Percentiles rank a stretch among this genome's conserved stretches.
Evolutionary conservation across 1,284 basidiomycete genomes (phyloP).

Genomic region (Irpex rosettiformis): DNA sequence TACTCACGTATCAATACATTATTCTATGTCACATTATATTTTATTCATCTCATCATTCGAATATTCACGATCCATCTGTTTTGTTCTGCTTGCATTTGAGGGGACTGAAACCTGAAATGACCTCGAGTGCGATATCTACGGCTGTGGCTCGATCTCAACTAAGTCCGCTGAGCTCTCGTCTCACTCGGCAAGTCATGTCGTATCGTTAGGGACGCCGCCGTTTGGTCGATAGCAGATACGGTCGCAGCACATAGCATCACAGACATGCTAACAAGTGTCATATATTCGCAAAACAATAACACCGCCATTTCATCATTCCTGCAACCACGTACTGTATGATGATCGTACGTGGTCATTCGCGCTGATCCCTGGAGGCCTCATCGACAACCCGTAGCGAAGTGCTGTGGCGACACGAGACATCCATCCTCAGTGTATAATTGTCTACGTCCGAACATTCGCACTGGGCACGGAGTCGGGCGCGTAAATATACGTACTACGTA

Average conservation of each 20-base stretch:
- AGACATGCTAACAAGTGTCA: no score
- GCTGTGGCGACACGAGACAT: no score
- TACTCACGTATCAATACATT: neutral
- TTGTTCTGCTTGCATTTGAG: no score
- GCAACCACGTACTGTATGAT: no score
- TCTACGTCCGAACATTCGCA: neutral
- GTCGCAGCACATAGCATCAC: neutral
- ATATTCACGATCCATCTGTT: no score
- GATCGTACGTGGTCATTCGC: no score
- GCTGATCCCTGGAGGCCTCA: no score
- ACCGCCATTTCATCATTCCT: no score
- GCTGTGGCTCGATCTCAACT: neutral
- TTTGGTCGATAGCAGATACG: no score
- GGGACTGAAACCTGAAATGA: neutral
- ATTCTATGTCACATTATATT: neutral
- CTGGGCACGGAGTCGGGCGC: no score
- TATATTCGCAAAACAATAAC: neutral
- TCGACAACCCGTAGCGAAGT: no score
- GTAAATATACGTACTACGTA: neutral
- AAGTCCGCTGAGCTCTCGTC: neutral
- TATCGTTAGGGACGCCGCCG: neutral
- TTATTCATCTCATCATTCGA: neutral
- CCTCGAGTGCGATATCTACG: neutral
- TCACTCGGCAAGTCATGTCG: neutral
- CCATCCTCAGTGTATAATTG: neutral